Evolutionary conservation across 176 grass and related monocot genomes (phyloP), one percentile per base, ranked within the genome.

Genomic region (Areca catechu): DNA sequence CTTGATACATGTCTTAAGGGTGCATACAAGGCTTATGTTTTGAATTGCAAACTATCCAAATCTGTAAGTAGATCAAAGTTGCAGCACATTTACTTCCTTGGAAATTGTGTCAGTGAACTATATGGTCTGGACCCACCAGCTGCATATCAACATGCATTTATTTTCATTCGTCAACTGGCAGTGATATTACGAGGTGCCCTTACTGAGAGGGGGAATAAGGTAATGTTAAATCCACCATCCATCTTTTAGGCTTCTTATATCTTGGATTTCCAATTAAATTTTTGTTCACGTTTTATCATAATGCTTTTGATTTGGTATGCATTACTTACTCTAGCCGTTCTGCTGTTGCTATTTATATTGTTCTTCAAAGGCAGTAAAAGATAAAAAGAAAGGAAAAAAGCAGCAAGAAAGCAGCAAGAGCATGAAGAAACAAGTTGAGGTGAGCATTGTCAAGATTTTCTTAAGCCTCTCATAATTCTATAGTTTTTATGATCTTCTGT

Each of bases 21-120:
- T 69, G 85, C 88, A 66, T 97, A 97, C 61, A 97, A 97, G 83
- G 83, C 86, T 74, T 97, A 97, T 87, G 79, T 97, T 79, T 74
- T 97, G 59, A 97, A 97, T 71, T 97, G 92, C 78, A 97, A 97
- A 67, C 54, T 97, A 62, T 85, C 92, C 21, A 97, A 91, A 78
- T 85, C 83, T 51, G 79, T 97, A 19, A 76, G 80, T 53, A 82
- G 54, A 75, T 90, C 92, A 48, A 96, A 97, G 57, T 69, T 88
- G 54, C 80, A 84, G 27, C 86, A 90, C 51, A 87, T 97, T 79
- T 80, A 90, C 15, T 90, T 97, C 61, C 83, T 97, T 68, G 92
- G 77, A 62, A 97, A 97, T 74, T 97, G 92, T 71, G 83, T 97
- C 53, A 82, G 68, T 61, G 80, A 90, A 81, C 68, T 97, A 25